Base-by-base conservation (phyloP, 768 basidiomycete species). In the Pleurotus platypus region DNA sequence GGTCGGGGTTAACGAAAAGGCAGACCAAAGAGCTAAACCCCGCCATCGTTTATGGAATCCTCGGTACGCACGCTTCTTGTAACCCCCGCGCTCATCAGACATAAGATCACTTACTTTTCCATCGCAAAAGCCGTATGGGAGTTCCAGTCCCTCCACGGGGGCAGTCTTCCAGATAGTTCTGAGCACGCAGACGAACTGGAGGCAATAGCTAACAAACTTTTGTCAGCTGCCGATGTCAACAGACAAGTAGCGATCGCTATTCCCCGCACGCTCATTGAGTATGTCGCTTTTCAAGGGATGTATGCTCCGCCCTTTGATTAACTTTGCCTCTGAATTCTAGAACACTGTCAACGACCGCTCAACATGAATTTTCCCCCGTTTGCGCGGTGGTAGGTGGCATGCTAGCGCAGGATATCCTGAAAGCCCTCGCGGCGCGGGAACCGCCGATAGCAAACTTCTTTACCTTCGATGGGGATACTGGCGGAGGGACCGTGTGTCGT, bases 381-480 rank as follows among this genome's bases (percentile, higher is more conserved):
- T 92, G 94, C 67, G 97, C 97, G 1, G 90, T 99, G 37, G 79
- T 99, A 39, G 97, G 97, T 24, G 97, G 97, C 20, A 83, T 98
- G 73, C 75, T 98, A 12, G 95, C 87, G 1, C 97, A 98, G 69
- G 97, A 99, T 68, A 88, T 98, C 51, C 77, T 99, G 40, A 94
- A 97, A 69, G 85, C 92, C 0, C 78, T 98, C 39, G 90, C 88
- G 56, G 92, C 88, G 56, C 87, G 93, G 50, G 97, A 98, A 64
- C 84, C 90, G 24, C 96, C 96, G 3, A 89, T 97, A 61, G 89
- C 90, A 51, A 99, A 99, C 70, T 87, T 97, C 60, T 87, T 95
- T 61, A 79, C 85, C 3, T 94, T 96, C 59, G 92, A 98, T 70
- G 92, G 93, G 8, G 83, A 77, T 62, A 87, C 83, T 1, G 92